Evolutionary conservation across 2,329 filamentous ascomycete genomes (phyloP).

Genomic region (Penicillium digitatum): DNA sequence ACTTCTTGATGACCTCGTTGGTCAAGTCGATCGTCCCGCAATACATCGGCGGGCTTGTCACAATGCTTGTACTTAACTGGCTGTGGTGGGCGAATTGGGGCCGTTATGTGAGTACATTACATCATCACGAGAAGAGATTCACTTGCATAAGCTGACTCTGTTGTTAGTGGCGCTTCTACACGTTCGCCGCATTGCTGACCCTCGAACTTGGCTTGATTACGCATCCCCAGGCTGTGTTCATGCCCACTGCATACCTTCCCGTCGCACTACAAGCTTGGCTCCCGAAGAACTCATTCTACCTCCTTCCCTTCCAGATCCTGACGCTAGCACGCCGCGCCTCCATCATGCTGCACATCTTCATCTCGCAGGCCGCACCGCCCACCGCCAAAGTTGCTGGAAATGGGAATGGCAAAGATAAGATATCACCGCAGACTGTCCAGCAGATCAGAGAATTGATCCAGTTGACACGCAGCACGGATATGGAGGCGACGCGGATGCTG

Average conservation of each 20-base stretch:
- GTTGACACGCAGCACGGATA: slow-evolving; percentile 57
- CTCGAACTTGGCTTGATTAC: slow-evolving; percentile 58
- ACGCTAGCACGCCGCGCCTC: slow-evolving; percentile 69
- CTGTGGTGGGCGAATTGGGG: slow-evolving; percentile 43
- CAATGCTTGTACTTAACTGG: slow-evolving; percentile 38
- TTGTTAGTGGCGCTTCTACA: slow-evolving; percentile 49
- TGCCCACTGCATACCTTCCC: slow-evolving; percentile 35
- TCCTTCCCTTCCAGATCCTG: slow-evolving; percentile 80
- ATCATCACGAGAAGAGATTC: slow-evolving; percentile 2
- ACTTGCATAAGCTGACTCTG: slow-evolving; percentile 15
- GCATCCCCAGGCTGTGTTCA: slow-evolving; percentile 44
- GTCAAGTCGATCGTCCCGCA: slow-evolving; percentile 37
- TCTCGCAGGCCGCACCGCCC: slow-evolving; percentile 73
- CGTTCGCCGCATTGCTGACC: slow-evolving; percentile 52
- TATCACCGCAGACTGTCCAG: slow-evolving; percentile 52
- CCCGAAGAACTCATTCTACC: slow-evolving; percentile 45
- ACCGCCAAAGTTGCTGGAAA: slow-evolving; percentile 42
- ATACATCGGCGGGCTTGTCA: slow-evolving; percentile 38
- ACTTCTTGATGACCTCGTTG: slow-evolving; percentile 69
- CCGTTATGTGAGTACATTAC: slow-evolving; percentile 41
- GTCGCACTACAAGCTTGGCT: slow-evolving; percentile 27
- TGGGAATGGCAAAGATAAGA: slow-evolving; percentile 27
- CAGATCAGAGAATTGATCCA: slow-evolving; percentile 65
- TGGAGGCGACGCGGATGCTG: slow-evolving; percentile 67
- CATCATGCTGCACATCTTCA: slow-evolving; percentile 76